These are phyloP conservation scores for Pleurotus eryngii DNA, from an alignment of 768 basidiomycete species.

Conservation along the genomic window DNA sequence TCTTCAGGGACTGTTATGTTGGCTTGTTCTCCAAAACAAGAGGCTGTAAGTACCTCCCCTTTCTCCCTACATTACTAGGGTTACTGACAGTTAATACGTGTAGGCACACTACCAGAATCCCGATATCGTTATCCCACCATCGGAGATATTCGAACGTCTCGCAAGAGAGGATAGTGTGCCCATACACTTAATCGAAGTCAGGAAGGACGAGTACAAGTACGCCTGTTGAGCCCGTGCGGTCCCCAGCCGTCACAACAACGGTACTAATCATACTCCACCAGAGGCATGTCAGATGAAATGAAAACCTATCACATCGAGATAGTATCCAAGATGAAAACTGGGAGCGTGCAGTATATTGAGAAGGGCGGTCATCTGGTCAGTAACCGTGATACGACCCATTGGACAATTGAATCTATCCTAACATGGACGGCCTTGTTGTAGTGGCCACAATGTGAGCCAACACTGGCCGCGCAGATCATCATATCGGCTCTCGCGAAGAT, in stretches of 20 bases:
- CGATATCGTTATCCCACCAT: constrained; percentile 12
- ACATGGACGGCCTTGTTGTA: background rate
- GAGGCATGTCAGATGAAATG: constrained; percentile 14
- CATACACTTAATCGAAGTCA: constrained; percentile 14
- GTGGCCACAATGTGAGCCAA: constrained; percentile 5
- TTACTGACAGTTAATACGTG: too few relatives aligned
- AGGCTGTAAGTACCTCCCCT: constrained; percentile 10
- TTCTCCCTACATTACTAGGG: too few relatives aligned
- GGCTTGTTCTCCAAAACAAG: constrained; percentile 13
- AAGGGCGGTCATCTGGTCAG: constrained; percentile 18
- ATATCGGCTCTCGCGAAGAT: constrained; percentile 3
- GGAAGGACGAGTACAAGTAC: constrained; percentile 17
- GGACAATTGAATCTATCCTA: background rate
- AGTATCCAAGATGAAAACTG: constrained; percentile 5
- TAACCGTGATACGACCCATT: background rate
- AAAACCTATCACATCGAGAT: constrained; percentile 13
- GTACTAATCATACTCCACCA: background rate
- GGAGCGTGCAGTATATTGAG: constrained; percentile 16
- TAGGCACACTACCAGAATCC: constrained; percentile 15
- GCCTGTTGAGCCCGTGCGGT: background rate
- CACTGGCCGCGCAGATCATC: constrained; percentile 1
- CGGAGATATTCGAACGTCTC: constrained; percentile 13
- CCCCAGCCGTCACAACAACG: too few relatives aligned
- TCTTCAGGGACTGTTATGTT: constrained; percentile 12
- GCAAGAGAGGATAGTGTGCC: constrained; percentile 11